Conservation (phyloP, 352 stramenopile genomes). For the Pythium sukuiense region DNA sequence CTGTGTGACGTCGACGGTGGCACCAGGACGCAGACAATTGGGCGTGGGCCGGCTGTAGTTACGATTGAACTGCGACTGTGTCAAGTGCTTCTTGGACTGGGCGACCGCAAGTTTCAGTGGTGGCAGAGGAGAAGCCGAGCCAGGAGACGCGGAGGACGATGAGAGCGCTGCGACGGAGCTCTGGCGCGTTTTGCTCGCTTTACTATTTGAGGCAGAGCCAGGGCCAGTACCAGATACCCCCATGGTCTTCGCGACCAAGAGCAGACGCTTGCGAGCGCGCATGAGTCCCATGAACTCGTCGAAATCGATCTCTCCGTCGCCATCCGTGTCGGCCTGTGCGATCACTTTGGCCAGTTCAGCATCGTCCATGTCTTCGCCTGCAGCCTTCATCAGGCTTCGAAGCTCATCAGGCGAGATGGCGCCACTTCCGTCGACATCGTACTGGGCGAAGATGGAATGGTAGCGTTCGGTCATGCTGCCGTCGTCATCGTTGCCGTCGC, state of each 20-base stretch:
- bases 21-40: slow-evolving; percentile 51
- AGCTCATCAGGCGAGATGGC: slow-evolving; percentile 76
- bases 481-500: slow-evolving; percentile 8
- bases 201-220: background rate
- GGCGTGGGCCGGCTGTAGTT: slow-evolving; percentile 55
- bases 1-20: slow-evolving; percentile 48
- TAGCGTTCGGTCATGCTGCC: slow-evolving; percentile 49
- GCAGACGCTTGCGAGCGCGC: slow-evolving; percentile 70
- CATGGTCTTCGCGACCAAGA: slow-evolving; percentile 70
- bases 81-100: slow-evolving; percentile 47
- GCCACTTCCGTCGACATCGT: slow-evolving; percentile 77
- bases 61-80: slow-evolving; percentile 48
- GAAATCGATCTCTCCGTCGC: slow-evolving; percentile 79
- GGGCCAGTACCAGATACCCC: slow-evolving; percentile 44
- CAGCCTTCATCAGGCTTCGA: slow-evolving; percentile 45
- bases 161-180: background rate
- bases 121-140: slow-evolving; percentile 33
- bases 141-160: slow-evolving; percentile 2
- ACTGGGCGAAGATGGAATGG: slow-evolving; percentile 60
- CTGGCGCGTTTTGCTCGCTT: slow-evolving; percentile 9
- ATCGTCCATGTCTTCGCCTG: slow-evolving; percentile 79
- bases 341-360: slow-evolving; percentile 66
- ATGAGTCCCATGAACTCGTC: slow-evolving; percentile 79
- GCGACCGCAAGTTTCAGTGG: slow-evolving; percentile 56
- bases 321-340: slow-evolving; percentile 62